Conservation (phyloP, 2,329 filamentous ascomycete species). For the Celoporthe dispersa region DNA sequence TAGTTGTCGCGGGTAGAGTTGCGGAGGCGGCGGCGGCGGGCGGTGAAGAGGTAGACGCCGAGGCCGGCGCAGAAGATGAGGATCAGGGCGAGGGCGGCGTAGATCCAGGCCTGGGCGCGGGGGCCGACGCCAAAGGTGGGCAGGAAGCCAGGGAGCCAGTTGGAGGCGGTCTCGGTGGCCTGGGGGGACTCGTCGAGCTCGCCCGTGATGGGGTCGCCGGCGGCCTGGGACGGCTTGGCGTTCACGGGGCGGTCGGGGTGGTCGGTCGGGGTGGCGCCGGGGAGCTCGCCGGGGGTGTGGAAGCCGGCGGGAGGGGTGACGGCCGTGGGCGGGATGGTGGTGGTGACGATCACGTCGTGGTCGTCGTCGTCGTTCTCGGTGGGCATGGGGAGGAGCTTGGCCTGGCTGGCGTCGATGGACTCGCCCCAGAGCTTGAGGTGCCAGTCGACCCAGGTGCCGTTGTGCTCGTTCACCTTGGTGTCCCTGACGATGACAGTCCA, state of each 20-base stretch:
- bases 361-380: constrained; percentile 82
- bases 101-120: constrained; percentile 92
- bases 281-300: constrained; percentile 44
- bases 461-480: constrained; percentile 74
- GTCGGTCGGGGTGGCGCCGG: constrained; percentile 56
- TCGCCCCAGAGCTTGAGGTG: constrained; percentile 94
- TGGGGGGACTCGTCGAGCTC: constrained; percentile 35
- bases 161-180: constrained; percentile 47
- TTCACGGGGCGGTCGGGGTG: constrained; percentile 68
- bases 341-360: constrained; percentile 70
- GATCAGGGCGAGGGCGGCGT: constrained; percentile 82
- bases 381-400: constrained; percentile 79
- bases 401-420: constrained; percentile 74
- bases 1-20: constrained; percentile 81
- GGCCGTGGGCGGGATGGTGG: constrained; percentile 63
- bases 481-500: constrained; percentile 95
- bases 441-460: constrained; percentile 86
- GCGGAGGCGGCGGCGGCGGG: constrained; percentile 75
- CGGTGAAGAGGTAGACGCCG: constrained; percentile 79
- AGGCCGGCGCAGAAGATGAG: constrained; percentile 80
- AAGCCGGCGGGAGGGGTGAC: constrained; percentile 59
- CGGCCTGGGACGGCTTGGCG: constrained; percentile 42
- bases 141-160: constrained; percentile 83
- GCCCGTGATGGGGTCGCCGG: constrained; percentile 38
- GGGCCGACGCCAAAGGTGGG: constrained; percentile 89